These are phyloP conservation scores for Chiua virens DNA, from an alignment of 768 basidiomycete genomes.

Conservation along the genomic window DNA sequence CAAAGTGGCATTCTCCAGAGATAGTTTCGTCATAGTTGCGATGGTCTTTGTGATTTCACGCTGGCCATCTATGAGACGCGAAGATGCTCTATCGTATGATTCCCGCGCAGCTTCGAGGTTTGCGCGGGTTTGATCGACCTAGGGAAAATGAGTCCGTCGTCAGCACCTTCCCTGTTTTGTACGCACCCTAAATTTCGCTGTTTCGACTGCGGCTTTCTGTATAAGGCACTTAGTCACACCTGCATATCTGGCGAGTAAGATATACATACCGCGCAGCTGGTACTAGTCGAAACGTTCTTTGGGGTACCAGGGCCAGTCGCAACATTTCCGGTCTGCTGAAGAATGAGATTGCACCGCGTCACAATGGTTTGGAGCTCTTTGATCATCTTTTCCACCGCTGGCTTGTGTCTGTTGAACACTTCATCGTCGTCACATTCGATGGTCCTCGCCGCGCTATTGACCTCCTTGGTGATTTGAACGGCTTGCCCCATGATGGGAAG, in stretches of 20 bases:
- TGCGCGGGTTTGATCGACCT: conserved; percentile 22
- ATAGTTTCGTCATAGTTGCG: conserved; percentile 15
- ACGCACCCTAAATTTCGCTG: conserved; percentile 12
- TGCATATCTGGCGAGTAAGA: neutral
- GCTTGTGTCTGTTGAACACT: conserved; percentile 4
- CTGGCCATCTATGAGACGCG: conserved; percentile 16
- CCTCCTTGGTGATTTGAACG: neutral
- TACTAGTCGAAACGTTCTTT: conserved; percentile 1
- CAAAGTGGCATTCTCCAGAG: conserved; percentile 19
- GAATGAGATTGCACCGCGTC: conserved; percentile 20
- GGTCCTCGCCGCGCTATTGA: conserved; percentile 7
- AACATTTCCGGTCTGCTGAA: conserved; percentile 14
- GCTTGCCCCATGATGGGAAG: conserved; percentile 10
- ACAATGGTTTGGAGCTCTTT: conserved; percentile 11
- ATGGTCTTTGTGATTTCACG: conserved; percentile 21
- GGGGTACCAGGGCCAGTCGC: conserved; percentile 17
- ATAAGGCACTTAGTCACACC: neutral
- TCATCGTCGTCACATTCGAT: conserved; percentile 1
- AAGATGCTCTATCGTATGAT: conserved; percentile 12
- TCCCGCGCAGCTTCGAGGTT: conserved; percentile 19
- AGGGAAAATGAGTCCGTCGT: neutral
- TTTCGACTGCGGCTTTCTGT: conserved; percentile 12
- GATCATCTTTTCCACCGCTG: conserved; percentile 13
- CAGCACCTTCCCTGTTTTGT: neutral
- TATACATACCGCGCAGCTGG: conserved; percentile 1